phyloP scores from a whole-genome alignment of 78 protist species.

The Planoprotostelium fungivorum region DNA sequence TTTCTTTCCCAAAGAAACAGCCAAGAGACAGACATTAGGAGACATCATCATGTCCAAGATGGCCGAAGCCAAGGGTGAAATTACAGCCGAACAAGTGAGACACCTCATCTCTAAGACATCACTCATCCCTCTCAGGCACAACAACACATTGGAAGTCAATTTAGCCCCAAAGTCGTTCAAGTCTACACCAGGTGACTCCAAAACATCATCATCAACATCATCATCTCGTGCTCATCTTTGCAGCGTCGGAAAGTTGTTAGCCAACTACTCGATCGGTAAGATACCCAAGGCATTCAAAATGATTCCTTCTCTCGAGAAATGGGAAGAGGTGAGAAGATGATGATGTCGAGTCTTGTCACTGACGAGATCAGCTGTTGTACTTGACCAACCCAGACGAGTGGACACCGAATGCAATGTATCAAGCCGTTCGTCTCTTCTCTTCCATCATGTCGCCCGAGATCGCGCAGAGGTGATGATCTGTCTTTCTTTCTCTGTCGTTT shows the following conservation, averaged over 20 bases:
- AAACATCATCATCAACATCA: background rate
- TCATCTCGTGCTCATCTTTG: background rate
- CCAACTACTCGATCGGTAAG: slow-evolving; percentile 80
- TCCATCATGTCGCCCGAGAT: slow-evolving; percentile 72
- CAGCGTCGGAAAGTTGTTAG: slow-evolving; percentile 79
- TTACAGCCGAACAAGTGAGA: background rate
- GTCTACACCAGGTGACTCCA: slow-evolving; percentile 45
- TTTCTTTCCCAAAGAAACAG: slow-evolving; percentile 50
- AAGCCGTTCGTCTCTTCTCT: slow-evolving; percentile 84
- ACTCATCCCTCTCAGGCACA: too few relatives aligned
- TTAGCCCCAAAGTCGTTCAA: slow-evolving; percentile 60
- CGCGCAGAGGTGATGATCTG: slow-evolving; percentile 69
- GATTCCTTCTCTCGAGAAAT: slow-evolving; percentile 83
- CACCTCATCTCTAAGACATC: background rate
- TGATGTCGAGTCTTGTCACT: background rate
- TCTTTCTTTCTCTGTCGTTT: background rate
- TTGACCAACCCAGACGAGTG: slow-evolving; percentile 90
- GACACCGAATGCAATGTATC: slow-evolving; percentile 77
- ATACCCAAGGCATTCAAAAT: slow-evolving; percentile 93
- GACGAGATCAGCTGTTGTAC: slow-evolving; percentile 40
- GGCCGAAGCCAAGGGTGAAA: slow-evolving; percentile 36
- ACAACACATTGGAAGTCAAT: slow-evolving; percentile 2
- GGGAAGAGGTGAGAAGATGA: slow-evolving; percentile 77
- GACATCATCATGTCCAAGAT: slow-evolving; percentile 69
- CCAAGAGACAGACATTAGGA: slow-evolving; percentile 53